phyloP scores from a whole-genome alignment of 305 asterid genomes.

The Plantago rigida region DNA sequence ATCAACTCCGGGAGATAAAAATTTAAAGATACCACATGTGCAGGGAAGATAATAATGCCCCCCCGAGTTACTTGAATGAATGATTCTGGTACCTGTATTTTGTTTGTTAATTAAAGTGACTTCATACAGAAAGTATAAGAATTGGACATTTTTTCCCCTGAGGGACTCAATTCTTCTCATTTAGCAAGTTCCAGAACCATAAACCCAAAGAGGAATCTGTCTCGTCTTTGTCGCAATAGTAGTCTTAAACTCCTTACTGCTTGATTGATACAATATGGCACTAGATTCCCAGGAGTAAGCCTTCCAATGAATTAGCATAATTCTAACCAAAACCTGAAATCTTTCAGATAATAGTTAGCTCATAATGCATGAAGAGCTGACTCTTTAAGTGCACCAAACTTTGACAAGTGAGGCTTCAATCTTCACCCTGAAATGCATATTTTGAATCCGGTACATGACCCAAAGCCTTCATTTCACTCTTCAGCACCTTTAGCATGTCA shows the following conservation, averaged over 20 bases:
- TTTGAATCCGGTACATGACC: constrained; percentile 35
- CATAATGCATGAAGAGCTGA: constrained; percentile 2
- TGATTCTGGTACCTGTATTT: neutral
- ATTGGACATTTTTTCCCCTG: too few species aligned
- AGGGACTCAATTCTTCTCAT: neutral
- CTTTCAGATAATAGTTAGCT: too few species aligned
- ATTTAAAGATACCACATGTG: neutral
- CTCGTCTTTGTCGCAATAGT: too few species aligned
- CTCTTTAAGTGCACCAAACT: neutral
- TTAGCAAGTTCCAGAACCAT: neutral
- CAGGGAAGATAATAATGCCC: too few species aligned
- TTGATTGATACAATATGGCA: too few species aligned
- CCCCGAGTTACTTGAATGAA: neutral
- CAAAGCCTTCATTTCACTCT: constrained; percentile 28
- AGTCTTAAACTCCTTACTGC: too few species aligned
- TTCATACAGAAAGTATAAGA: too few species aligned
- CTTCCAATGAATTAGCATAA: too few species aligned
- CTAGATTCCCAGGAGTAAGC: too few species aligned
- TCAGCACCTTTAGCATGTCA: constrained; percentile 32
- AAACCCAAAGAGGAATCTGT: too few species aligned
- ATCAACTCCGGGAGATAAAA: neutral
- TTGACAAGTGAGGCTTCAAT: constrained; percentile 16
- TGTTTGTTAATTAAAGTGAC: too few species aligned
- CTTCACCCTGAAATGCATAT: constrained; percentile 31
- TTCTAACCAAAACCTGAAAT: too few species aligned